Conservation (phyloP, 106 monocot genomes). For the Apostasia ramifera region DNA sequence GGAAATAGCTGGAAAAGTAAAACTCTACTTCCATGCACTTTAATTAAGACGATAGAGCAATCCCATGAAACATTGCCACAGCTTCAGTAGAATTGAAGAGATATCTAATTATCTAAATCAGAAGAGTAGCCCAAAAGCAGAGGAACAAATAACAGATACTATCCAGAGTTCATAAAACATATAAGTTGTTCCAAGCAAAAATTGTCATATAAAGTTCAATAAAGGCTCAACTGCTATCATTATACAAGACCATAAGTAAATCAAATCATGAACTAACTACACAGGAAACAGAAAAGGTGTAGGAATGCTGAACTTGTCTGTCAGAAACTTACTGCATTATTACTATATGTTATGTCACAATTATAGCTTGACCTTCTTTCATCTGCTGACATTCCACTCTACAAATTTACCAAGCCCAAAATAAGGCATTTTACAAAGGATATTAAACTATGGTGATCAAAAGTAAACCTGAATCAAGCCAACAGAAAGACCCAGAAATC, state of each 20-base stretch:
- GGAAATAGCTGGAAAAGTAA: not conserved
- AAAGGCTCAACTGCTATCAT: too few species aligned
- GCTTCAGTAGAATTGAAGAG: not conserved
- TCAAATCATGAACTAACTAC: too few species aligned
- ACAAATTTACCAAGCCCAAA: conserved; percentile 15
- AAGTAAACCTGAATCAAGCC: conserved; percentile 83
- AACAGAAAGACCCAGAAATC: conserved; percentile 94
- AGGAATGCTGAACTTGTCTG: not conserved
- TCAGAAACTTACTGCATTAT: conserved; percentile 73
- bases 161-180: too few species aligned
- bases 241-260: too few species aligned
- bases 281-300: not conserved
- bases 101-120: too few species aligned
- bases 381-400: conserved; percentile 75
- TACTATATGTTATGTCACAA: conserved; percentile 98
- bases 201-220: too few species aligned
- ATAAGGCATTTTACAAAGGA: not conserved
- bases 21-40: not conserved
- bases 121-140: too few species aligned
- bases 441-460: not conserved
- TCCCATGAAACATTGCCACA: not conserved
- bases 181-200: too few species aligned
- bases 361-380: conserved; percentile 82
- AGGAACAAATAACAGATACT: too few species aligned
- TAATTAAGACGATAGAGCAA: not conserved